These are phyloP conservation scores for Pyrenula aspistea DNA, from an alignment of 495 filamentous ascomycete species.

Conservation along the genomic window DNA sequence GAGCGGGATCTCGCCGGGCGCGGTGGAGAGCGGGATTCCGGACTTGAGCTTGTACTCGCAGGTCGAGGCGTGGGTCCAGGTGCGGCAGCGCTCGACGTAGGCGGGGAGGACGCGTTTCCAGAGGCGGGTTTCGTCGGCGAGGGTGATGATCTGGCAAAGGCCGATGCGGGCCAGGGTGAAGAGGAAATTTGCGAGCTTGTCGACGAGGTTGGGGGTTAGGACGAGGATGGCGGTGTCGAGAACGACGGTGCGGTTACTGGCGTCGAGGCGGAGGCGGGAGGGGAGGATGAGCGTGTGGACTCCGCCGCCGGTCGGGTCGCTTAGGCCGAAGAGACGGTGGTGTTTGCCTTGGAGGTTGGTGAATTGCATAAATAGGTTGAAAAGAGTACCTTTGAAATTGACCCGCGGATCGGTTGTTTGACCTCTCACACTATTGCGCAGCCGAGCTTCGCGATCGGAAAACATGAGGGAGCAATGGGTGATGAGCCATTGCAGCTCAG, in stretches of 20 bases:
- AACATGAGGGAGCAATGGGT: conserved; percentile 21
- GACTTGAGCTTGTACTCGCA: conserved; percentile 35
- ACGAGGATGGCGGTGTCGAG: conserved; percentile 37
- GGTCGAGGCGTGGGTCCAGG: conserved; percentile 29
- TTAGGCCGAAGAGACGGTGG: conserved; percentile 21
- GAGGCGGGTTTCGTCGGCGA: conserved; percentile 28
- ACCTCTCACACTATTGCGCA: conserved; percentile 11
- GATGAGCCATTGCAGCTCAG: conserved; percentile 19
- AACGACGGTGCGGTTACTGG: conserved; percentile 19
- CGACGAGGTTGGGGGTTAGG: conserved; percentile 16
- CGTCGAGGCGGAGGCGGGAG: conserved; percentile 7
- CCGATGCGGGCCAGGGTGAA: conserved; percentile 12
- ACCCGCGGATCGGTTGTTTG: conserved; percentile 14
- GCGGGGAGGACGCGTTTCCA: conserved; percentile 39
- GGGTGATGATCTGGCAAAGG: conserved; percentile 18
- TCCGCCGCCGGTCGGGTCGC: conserved; percentile 13
- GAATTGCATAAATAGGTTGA: conserved; percentile 28
- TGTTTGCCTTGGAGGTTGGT: conserved; percentile 24
- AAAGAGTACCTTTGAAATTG: conserved; percentile 36
- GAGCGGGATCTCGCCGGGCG: conserved; percentile 8
- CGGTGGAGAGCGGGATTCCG: conserved; percentile 18
- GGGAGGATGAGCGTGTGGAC: conserved; percentile 10
- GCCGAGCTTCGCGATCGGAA: conserved; percentile 24
- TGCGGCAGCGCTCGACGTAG: conserved; percentile 40
- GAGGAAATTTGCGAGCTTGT: conserved; percentile 8